phyloP scores from a whole-genome alignment of 2,329 filamentous ascomycete species.

The Stachybotrys elegans region DNA sequence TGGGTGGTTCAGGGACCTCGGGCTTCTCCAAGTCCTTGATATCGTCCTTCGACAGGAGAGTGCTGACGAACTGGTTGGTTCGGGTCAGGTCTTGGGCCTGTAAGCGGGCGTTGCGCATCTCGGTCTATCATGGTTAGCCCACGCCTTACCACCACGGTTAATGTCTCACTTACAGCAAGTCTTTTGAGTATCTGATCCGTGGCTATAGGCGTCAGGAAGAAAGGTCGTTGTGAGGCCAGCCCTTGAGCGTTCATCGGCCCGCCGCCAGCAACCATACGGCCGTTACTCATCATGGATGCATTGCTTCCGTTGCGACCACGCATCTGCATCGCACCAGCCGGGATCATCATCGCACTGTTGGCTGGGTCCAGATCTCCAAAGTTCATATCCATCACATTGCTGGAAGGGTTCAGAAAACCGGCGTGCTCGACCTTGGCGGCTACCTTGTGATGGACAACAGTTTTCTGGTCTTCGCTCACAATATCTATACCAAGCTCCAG shows the following conservation, averaged over 20 bases:
- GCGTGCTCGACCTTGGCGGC: slow-evolving; percentile 95
- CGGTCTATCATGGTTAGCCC: slow-evolving; percentile 52
- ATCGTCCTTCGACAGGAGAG: slow-evolving; percentile 68
- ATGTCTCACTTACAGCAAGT: slow-evolving; percentile 25
- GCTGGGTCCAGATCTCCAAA: slow-evolving; percentile 88
- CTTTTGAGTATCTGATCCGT: slow-evolving; percentile 89
- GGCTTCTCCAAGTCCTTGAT: slow-evolving; percentile 53
- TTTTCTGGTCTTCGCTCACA: slow-evolving; percentile 97
- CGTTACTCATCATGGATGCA: slow-evolving; percentile 56
- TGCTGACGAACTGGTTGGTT: slow-evolving; percentile 75
- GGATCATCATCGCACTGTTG: slow-evolving; percentile 67
- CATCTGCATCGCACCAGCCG: slow-evolving; percentile 63
- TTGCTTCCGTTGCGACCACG: slow-evolving; percentile 67
- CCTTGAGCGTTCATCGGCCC: slow-evolving; percentile 41
- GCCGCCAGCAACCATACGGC: slow-evolving; percentile 51
- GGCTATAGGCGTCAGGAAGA: slow-evolving; percentile 83
- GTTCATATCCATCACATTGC: slow-evolving; percentile 79
- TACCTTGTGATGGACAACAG: slow-evolving; percentile 96
- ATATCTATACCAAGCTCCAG: slow-evolving; percentile 97
- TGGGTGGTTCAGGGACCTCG: slow-evolving; percentile 42
- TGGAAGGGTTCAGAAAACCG: slow-evolving; percentile 70
- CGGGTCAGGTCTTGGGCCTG: slow-evolving; percentile 82
- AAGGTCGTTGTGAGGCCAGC: slow-evolving; percentile 71
- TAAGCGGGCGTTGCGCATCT: slow-evolving; percentile 84
- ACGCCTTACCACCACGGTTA: not conserved